Conservation (phyloP, 306 rosid species). For the Glycine tomentella region DNA sequence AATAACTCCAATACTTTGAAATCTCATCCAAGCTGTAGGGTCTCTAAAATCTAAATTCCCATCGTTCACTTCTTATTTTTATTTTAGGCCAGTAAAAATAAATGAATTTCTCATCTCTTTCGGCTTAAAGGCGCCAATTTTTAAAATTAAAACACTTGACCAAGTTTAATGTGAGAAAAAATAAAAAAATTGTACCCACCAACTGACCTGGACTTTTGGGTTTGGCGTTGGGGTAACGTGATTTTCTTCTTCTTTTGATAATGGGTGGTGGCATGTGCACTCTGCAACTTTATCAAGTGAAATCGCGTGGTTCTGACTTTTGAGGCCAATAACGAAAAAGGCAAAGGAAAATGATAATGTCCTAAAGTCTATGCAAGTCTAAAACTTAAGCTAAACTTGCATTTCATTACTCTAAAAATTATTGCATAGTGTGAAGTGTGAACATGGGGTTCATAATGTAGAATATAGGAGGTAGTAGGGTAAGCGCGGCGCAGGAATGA, state of each 20-base stretch:
- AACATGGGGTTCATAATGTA: too few species aligned
- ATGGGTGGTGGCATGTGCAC: slow-evolving; percentile 18
- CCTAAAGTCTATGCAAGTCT: not conserved
- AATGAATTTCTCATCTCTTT: not conserved
- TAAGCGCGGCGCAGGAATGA: too few species aligned
- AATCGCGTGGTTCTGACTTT: slow-evolving; percentile 18
- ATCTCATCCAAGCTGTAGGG: too few species aligned
- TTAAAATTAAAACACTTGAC: not conserved
- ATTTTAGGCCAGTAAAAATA: not conserved
- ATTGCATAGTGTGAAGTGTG: too few species aligned
- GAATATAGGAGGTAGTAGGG: too few species aligned
- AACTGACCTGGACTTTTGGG: not conserved
- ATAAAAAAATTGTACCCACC: not conserved
- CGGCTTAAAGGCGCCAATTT: not conserved
- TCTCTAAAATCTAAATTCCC: not conserved
- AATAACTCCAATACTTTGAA: too few species aligned
- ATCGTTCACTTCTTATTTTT: not conserved
- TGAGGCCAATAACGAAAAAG: not conserved
- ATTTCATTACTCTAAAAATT: too few species aligned
- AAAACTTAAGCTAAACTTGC: too few species aligned
- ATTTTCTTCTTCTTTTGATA: not conserved
- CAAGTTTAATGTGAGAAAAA: not conserved
- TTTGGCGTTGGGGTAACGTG: not conserved
- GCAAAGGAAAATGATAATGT: not conserved
- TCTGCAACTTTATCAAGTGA: slow-evolving; percentile 5